phyloP scores from a whole-genome alignment of 768 basidiomycete species.

The Hemileccinum rubropunctum region DNA sequence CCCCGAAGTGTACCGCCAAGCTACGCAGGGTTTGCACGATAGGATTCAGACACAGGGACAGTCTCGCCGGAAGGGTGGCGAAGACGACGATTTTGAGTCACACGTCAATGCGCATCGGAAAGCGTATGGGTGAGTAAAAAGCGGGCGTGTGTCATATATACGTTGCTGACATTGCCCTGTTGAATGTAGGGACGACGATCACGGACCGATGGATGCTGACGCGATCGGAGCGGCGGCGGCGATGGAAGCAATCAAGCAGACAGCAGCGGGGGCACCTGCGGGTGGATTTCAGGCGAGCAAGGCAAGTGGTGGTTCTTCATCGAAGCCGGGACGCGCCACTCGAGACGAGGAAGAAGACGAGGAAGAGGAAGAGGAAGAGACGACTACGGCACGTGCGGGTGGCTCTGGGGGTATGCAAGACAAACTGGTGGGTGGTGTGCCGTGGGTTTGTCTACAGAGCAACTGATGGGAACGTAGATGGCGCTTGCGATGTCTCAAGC shows the following conservation, averaged over 20 bases:
- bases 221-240: constrained; percentile 30
- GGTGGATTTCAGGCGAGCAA: constrained; percentile 16
- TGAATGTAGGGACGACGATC: constrained; percentile 12
- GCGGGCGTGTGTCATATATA: not conserved
- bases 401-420: constrained; percentile 25
- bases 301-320: not conserved
- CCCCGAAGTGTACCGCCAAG: constrained; percentile 17
- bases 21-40: constrained; percentile 23
- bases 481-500: constrained; percentile 32
- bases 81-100: constrained; percentile 13
- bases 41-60: constrained; percentile 18
- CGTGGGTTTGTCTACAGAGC: not conserved
- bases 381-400: constrained; percentile 2
- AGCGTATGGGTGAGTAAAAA: constrained; percentile 28
- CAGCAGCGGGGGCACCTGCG: constrained; percentile 16
- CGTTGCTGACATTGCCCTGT: not conserved
- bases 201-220: constrained; percentile 27
- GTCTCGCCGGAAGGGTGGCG: constrained; percentile 1
- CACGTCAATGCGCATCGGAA: constrained; percentile 29
- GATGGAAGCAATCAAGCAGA: constrained; percentile 31
- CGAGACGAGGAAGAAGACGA: not conserved
- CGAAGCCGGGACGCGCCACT: constrained; percentile 1
- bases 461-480: constrained; percentile 16
- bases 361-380: constrained; percentile 8
- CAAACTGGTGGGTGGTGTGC: constrained; percentile 24